Percentiles rank a stretch among this genome's conserved stretches.
Evolutionary conservation across 1,284 basidiomycete genomes (phyloP).

Genomic region (Moesziomyces sp.): DNA sequence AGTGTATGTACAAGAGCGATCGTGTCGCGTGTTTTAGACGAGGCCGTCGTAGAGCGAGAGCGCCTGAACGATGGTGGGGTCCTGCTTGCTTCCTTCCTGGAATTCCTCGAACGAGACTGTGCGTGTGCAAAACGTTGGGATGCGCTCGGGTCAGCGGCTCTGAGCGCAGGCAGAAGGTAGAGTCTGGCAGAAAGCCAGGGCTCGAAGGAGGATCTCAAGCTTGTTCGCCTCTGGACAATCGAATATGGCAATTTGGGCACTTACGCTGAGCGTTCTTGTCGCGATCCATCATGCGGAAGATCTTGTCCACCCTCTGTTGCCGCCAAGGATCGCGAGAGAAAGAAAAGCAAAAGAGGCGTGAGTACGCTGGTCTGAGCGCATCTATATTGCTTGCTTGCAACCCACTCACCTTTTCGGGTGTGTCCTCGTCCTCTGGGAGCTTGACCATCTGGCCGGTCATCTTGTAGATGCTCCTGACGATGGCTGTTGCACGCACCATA

Average conservation of each 20-base stretch:
- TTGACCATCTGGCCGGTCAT: constrained; percentile 92
- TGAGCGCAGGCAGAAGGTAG: neutral
- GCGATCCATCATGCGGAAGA: constrained; percentile 66
- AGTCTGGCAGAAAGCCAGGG: neutral
- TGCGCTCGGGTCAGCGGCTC: neutral
- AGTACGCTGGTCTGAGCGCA: neutral
- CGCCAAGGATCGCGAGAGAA: neutral
- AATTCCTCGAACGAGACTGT: constrained; percentile 67
- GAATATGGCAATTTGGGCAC: constrained; percentile 9
- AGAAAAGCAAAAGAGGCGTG: neutral
- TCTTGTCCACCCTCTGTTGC: constrained; percentile 64
- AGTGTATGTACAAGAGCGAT: constrained; percentile 2
- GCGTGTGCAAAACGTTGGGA: neutral
- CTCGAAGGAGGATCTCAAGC: too few relatives aligned
- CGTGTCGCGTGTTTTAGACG: constrained; percentile 12
- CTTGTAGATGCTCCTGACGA: constrained; percentile 66
- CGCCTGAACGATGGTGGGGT: constrained; percentile 66
- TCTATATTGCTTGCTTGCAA: neutral
- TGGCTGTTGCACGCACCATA: constrained; percentile 41
- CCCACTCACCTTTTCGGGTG: constrained; percentile 87
- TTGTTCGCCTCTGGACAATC: too few relatives aligned
- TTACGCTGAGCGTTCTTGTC: constrained; percentile 66
- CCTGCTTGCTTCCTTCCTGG: constrained; percentile 66
- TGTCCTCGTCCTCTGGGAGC: constrained; percentile 95
- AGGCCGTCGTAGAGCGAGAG: constrained; percentile 63